Conservation (phyloP, 2,329 filamentous ascomycete species). For the Penicillium sp. region DNA sequence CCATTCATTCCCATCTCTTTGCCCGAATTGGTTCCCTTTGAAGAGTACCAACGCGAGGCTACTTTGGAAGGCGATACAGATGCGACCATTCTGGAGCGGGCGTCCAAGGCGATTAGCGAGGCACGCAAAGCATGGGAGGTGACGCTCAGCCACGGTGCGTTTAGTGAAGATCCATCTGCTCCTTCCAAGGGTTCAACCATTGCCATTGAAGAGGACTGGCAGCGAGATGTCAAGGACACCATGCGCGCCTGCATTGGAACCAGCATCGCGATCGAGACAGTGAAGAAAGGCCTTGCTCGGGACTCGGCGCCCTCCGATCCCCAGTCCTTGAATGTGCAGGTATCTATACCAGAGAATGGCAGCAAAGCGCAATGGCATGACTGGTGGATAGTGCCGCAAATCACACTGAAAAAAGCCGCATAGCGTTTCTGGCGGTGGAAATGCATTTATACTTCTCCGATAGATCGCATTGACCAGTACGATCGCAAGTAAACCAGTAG, state of each 20-base stretch:
- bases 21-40: conserved; percentile 60
- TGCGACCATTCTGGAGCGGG: conserved; percentile 36
- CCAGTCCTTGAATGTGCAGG: conserved; percentile 26
- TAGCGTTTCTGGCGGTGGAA: conserved; percentile 1
- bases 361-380: conserved; percentile 42
- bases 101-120: conserved; percentile 35
- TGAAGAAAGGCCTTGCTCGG: conserved; percentile 52
- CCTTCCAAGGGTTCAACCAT: conserved; percentile 21
- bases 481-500: no score
- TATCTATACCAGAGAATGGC: conserved; percentile 36
- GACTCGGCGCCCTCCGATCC: conserved; percentile 1
- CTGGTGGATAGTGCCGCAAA: conserved; percentile 43
- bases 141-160: conserved; percentile 37
- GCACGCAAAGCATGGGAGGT: conserved; percentile 43
- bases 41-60: conserved; percentile 51
- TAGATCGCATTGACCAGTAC: no score
- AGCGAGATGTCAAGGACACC: conserved; percentile 53
- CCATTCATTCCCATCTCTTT: conserved; percentile 66
- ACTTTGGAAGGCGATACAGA: conserved; percentile 43
- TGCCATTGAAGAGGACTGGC: conserved; percentile 58
- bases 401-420: conserved; percentile 21
- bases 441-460: no score
- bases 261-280: conserved; percentile 56
- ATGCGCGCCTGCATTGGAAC: conserved; percentile 66
- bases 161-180: conserved; percentile 18